Evolutionary conservation across 2,329 filamentous ascomycete genomes (phyloP).

Genomic region (Fusarium dlaminii): DNA sequence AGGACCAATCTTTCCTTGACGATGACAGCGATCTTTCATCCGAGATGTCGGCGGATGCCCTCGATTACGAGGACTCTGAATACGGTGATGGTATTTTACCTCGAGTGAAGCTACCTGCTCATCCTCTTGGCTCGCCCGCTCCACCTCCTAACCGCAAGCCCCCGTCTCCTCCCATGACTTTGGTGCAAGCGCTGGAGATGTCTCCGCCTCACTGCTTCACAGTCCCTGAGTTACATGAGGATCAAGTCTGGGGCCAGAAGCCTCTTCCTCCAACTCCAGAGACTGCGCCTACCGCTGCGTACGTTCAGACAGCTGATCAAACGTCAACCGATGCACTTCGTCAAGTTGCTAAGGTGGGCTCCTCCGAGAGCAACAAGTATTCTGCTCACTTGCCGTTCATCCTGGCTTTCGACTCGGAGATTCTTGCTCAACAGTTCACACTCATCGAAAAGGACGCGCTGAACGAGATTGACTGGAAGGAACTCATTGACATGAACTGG

Average conservation of each 20-base stretch:
- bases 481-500: constrained; percentile 85
- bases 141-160: constrained; percentile 45
- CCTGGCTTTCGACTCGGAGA: constrained; percentile 80
- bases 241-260: constrained; percentile 39
- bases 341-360: constrained; percentile 46
- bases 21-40: constrained; percentile 70
- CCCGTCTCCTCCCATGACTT: constrained; percentile 42
- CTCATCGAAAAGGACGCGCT: constrained; percentile 87
- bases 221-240: constrained; percentile 39
- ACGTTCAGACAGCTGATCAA: constrained; percentile 43
- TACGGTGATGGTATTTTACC: constrained; percentile 32
- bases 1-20: constrained; percentile 58
- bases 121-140: constrained; percentile 47
- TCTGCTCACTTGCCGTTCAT: constrained; percentile 80
- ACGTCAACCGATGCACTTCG: constrained; percentile 50
- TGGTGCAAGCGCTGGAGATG: constrained; percentile 43
- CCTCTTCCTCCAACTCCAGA: constrained; percentile 56
- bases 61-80: constrained; percentile 55
- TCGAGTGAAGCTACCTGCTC: constrained; percentile 44
- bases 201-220: constrained; percentile 36
- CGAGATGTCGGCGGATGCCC: constrained; percentile 65
- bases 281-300: constrained; percentile 56
- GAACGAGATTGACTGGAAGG: constrained; percentile 89
- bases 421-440: constrained; percentile 84
- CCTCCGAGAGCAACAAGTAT: constrained; percentile 49